Conservation (phyloP, 2,329 filamentous ascomycete genomes). For the Monilinia laxa region DNA sequence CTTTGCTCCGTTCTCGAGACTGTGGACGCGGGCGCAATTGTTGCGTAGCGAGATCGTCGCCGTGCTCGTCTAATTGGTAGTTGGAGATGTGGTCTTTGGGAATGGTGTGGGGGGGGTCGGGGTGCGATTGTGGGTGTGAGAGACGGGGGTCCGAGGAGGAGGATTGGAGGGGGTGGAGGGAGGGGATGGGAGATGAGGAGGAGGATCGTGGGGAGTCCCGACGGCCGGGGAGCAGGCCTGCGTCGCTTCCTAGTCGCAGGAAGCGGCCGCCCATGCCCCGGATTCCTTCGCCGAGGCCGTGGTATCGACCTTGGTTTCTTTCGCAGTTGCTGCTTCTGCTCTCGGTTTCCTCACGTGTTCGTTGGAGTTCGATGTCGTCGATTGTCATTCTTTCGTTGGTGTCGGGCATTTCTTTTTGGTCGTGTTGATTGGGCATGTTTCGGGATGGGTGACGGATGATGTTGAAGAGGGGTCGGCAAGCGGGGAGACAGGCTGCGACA, state of each 20-base stretch:
- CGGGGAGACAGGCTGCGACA: conserved; percentile 24
- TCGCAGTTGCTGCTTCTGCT: background rate
- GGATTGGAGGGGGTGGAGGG: background rate
- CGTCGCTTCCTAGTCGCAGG: conserved; percentile 4
- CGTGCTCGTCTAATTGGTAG: background rate
- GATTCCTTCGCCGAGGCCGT: background rate
- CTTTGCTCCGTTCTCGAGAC: background rate
- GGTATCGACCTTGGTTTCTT: background rate
- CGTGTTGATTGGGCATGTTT: background rate
- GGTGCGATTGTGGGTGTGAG: background rate
- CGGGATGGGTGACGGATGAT: conserved; percentile 14
- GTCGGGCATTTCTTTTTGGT: background rate
- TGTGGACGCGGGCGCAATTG: background rate
- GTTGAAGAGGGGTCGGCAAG: conserved; percentile 22
- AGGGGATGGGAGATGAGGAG: too few relatives aligned
- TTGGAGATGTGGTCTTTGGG: background rate
- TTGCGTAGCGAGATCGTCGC: background rate
- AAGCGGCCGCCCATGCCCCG: conserved; percentile 16
- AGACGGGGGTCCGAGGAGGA: too few relatives aligned
- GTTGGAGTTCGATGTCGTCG: conserved; percentile 16
- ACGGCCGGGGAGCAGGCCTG: background rate
- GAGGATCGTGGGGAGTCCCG: background rate
- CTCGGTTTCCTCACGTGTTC: background rate
- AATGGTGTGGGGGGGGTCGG: too few relatives aligned
- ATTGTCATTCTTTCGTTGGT: background rate